A percentile compares a stretch with the other conserved stretches of the same genome.
These are phyloP conservation scores for Sordariomycetes sp. DNA, from an alignment of 2,329 filamentous ascomycete species.

Conservation along the genomic window DNA sequence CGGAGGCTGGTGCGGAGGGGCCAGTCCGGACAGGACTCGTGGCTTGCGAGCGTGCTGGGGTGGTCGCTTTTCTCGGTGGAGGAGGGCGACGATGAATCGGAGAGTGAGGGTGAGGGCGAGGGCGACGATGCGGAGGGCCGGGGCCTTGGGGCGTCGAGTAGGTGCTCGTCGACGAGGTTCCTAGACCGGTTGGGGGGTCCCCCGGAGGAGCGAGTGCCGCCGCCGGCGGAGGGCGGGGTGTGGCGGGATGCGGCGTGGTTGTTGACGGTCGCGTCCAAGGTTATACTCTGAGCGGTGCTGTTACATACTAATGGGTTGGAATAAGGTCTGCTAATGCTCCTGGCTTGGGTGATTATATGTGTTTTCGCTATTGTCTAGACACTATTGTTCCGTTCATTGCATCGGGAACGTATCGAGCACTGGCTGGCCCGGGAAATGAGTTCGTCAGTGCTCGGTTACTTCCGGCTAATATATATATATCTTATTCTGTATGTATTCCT, in stretches of 20 bases:
- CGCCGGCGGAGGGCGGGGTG: conserved; percentile 39
- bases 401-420: too few relatives aligned
- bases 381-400: too few relatives aligned
- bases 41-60: conserved; percentile 44
- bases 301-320: neutral
- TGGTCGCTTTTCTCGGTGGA: conserved; percentile 51
- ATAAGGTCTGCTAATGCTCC: neutral
- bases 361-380: neutral
- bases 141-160: conserved; percentile 10
- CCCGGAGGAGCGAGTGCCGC: conserved; percentile 32
- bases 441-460: too few relatives aligned
- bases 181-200: conserved; percentile 11
- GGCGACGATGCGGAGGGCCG: conserved; percentile 14
- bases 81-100: conserved; percentile 40
- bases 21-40: conserved; percentile 37
- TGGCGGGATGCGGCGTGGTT: conserved; percentile 60
- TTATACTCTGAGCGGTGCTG: conserved; percentile 33
- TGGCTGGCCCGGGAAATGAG: too few relatives aligned
- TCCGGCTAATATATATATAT: too few relatives aligned
- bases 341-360: neutral
- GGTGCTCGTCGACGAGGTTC: conserved; percentile 20
- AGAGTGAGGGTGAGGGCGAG: conserved; percentile 24
- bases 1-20: conserved; percentile 41
- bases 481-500: too few relatives aligned
- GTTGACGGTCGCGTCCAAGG: conserved; percentile 49